phyloP scores from a whole-genome alignment of 2,329 filamentous ascomycete species.

The Myriosclerotinia duriaeana region DNA sequence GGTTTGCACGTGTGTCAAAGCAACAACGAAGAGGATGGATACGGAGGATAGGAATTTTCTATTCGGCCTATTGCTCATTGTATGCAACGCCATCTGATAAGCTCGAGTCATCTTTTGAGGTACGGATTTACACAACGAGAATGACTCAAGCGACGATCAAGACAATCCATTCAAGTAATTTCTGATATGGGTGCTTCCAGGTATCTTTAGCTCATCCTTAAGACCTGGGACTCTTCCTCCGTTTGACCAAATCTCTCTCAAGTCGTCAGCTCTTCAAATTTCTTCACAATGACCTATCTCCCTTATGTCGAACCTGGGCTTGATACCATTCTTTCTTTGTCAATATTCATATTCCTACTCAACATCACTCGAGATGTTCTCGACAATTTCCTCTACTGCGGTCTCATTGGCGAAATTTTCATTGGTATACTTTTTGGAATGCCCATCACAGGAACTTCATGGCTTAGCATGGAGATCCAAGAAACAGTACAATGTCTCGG shows the following conservation, averaged over 20 bases:
- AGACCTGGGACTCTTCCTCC: too few relatives aligned
- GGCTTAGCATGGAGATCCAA: slow-evolving; percentile 1
- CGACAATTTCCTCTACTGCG: slow-evolving; percentile 18
- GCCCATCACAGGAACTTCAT: slow-evolving; percentile 13
- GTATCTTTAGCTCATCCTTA: neutral
- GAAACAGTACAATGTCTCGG: slow-evolving; percentile 21
- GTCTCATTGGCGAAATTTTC: slow-evolving; percentile 21
- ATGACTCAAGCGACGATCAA: neutral
- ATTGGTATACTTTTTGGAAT: slow-evolving; percentile 17
- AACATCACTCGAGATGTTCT: slow-evolving; percentile 16
- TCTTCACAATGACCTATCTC: slow-evolving; percentile 12
- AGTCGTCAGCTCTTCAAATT: neutral
- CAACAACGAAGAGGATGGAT: neutral
- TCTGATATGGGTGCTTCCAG: neutral
- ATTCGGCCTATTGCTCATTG: neutral
- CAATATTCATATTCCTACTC: slow-evolving; percentile 14
- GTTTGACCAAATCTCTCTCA: neutral
- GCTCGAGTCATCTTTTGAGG: neutral
- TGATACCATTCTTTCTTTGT: slow-evolving; percentile 13
- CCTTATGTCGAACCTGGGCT: slow-evolving; percentile 20
- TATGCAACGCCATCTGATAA: slow-evolving; percentile 5
- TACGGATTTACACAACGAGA: slow-evolving; percentile 9
- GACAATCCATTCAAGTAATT: neutral
- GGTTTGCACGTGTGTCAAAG: slow-evolving; percentile 5
- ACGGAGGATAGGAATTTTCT: neutral